Percentiles rank a stretch among this genome's conserved stretches.
phyloP scores from a whole-genome alignment of 768 basidiomycete genomes.

The Suillus lakei region DNA sequence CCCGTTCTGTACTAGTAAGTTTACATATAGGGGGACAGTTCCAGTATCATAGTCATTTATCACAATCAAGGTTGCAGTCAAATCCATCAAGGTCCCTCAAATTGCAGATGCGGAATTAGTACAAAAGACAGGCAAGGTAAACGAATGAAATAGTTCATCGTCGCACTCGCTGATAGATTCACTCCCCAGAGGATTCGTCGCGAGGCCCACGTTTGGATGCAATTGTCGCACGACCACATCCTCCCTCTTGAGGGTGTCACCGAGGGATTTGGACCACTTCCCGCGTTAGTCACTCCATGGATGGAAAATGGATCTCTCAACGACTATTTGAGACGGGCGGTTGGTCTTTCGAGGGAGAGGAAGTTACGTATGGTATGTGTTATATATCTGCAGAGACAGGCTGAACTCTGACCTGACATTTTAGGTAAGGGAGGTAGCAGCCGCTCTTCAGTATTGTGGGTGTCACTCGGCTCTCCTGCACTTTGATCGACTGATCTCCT shows the following conservation, averaged over 20 bases:
- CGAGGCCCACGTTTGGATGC: constrained; percentile 37
- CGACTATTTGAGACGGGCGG: constrained; percentile 29
- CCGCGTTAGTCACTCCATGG: constrained; percentile 28
- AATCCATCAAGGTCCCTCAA: background rate
- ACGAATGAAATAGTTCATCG: background rate
- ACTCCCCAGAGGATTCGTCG: constrained; percentile 27
- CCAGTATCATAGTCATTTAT: background rate
- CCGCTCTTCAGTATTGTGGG: background rate
- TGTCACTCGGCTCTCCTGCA: background rate
- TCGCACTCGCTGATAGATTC: background rate
- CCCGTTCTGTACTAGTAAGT: background rate
- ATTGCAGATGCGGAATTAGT: background rate
- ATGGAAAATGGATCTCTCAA: constrained; percentile 33
- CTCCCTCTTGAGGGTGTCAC: constrained; percentile 35
- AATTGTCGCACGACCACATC: constrained; percentile 32
- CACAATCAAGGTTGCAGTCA: constrained; percentile 11
- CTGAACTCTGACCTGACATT: background rate
- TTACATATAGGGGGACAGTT: background rate
- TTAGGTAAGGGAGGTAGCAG: background rate
- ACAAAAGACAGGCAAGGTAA: background rate
- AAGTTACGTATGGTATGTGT: background rate
- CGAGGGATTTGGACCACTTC: constrained; percentile 13
- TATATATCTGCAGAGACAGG: background rate
- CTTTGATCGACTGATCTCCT: background rate
- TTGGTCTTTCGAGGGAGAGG: background rate